Evolutionary conservation across 305 asterid species (phyloP).

Genomic region (Fraxinus sp.): DNA sequence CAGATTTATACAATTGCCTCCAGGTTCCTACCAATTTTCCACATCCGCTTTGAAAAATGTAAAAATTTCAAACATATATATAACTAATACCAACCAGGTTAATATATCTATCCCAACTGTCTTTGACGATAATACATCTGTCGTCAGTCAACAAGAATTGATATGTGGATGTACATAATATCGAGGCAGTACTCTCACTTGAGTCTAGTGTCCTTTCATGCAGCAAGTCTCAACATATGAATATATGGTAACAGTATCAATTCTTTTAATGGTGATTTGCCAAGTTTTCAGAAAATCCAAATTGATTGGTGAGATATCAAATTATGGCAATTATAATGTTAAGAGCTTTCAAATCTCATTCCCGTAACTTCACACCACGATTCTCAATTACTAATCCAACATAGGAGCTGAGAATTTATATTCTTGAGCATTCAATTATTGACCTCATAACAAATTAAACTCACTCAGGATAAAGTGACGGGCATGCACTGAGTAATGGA

Average conservation of each 20-base stretch:
- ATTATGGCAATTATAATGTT: not conserved
- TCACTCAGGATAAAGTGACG: not conserved
- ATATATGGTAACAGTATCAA: not conserved
- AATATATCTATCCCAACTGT: not conserved
- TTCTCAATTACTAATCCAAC: not conserved
- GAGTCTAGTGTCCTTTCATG: not conserved
- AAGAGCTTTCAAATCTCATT: not conserved
- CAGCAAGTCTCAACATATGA: not conserved
- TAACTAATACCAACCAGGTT: not conserved
- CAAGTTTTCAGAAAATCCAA: constrained; percentile 1
- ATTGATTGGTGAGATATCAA: not conserved
- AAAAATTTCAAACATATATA: not conserved
- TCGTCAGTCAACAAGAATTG: not conserved
- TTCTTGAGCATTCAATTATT: not conserved
- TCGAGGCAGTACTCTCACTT: constrained; percentile 5
- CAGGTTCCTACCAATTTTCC: not conserved
- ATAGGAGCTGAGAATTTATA: not conserved
- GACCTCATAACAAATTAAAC: constrained; percentile 1
- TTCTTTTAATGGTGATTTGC: not conserved
- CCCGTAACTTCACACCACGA: not conserved
- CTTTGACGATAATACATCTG: not conserved
- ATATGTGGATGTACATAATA: constrained; percentile 9
- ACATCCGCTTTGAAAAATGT: not conserved
- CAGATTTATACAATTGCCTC: not conserved
- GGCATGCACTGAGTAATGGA: constrained; percentile 10